Evolutionary conservation across 257 asterid species (phyloP).

Genomic region (Solanum phureja): DNA sequence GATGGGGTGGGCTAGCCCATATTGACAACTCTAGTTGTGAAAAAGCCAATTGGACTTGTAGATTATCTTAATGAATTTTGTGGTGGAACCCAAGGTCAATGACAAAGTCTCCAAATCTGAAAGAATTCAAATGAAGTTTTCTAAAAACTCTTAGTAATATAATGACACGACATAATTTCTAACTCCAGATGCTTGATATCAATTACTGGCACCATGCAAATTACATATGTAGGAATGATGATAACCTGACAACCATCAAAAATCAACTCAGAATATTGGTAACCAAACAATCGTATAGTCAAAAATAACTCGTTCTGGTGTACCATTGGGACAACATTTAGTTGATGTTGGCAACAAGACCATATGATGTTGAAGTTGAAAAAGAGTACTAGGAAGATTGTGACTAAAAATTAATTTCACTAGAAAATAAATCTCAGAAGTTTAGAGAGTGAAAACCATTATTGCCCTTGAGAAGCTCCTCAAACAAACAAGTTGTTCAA

Average conservation of each 20-base stretch:
- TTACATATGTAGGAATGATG: neutral
- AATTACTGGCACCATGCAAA: neutral
- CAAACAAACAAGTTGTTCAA: neutral
- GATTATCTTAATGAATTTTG: neutral
- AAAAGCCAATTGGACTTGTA: neutral
- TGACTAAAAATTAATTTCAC: neutral
- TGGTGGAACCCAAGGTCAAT: neutral
- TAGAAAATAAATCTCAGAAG: neutral
- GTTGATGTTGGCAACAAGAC: neutral
- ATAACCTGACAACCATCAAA: neutral
- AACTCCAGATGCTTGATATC: neutral
- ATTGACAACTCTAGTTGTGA: no score
- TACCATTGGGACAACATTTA: no score
- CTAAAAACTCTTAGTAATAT: neutral
- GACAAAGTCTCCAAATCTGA: neutral
- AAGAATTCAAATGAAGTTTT: neutral
- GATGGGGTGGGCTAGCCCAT: no score
- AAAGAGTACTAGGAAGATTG: neutral
- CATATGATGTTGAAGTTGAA: neutral
- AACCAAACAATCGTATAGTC: neutral
- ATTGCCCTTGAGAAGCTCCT: neutral
- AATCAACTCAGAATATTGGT: neutral
- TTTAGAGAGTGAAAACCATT: neutral
- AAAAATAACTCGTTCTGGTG: neutral
- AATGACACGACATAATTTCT: neutral